Conservation (phyloP, 345 rosid species). For the rapeseed (Brassica napus) region DNA sequence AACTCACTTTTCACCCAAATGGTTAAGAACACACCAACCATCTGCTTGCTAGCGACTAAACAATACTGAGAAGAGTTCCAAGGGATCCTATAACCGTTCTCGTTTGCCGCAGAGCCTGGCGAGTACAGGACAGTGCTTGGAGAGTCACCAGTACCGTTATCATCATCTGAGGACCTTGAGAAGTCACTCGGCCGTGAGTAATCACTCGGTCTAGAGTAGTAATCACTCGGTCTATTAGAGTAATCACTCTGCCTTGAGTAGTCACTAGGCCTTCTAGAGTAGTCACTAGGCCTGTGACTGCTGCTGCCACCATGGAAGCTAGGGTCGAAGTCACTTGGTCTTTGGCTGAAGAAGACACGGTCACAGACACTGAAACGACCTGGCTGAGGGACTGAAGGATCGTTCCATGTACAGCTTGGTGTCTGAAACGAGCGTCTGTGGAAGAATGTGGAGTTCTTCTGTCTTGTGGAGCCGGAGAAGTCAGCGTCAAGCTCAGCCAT, state of each 20-base stretch:
- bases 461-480: constrained; percentile 88
- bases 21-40: constrained; percentile 95
- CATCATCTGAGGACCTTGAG: constrained; percentile 97
- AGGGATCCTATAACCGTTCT: constrained; percentile 66
- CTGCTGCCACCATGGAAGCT: constrained; percentile 49
- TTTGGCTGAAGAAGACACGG: constrained; percentile 78
- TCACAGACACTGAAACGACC: constrained; percentile 92
- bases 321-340: constrained; percentile 81
- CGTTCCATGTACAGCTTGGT: constrained; percentile 69
- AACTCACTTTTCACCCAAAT: constrained; percentile 92
- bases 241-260: constrained; percentile 53
- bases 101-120: constrained; percentile 64
- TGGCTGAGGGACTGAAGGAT: constrained; percentile 76
- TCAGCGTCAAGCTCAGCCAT: constrained; percentile 88
- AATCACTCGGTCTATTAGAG: constrained; percentile 42
- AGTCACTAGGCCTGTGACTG: constrained; percentile 65
- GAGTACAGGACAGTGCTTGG: constrained; percentile 90
- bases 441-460: constrained; percentile 81
- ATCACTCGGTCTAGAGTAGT: constrained; percentile 79
- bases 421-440: constrained; percentile 94
- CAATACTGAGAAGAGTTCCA: constrained; percentile 80
- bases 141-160: constrained; percentile 82
- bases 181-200: constrained; percentile 90
- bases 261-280: constrained; percentile 81
- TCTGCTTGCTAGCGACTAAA: constrained; percentile 89